These are phyloP conservation scores for Fraxinus platypoda DNA, from an alignment of 305 asterid genomes.

Conservation along the genomic window DNA sequence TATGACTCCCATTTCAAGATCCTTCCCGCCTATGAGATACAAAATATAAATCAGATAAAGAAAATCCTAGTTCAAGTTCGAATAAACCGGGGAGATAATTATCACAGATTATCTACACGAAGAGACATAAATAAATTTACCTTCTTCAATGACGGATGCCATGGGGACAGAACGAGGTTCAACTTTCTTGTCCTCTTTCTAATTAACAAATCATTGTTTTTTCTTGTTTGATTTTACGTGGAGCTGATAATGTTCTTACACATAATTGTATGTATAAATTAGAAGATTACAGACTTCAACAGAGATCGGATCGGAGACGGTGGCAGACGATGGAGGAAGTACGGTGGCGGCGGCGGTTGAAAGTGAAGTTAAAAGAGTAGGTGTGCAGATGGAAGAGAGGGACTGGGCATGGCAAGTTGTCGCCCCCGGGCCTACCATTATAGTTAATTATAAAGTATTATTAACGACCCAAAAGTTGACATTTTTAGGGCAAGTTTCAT, in stretches of 20 bases:
- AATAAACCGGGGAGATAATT: background rate
- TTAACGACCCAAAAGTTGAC: background rate
- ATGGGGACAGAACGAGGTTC: background rate
- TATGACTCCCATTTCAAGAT: background rate
- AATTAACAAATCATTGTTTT: background rate
- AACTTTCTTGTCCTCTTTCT: background rate
- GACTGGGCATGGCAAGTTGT: constrained; percentile 6
- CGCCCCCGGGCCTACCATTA: constrained; percentile 27
- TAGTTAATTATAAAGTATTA: background rate
- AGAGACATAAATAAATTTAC: constrained; percentile 3
- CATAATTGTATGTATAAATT: background rate
- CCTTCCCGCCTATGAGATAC: constrained; percentile 2
- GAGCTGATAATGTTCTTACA: background rate
- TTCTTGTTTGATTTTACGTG: background rate
- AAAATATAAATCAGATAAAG: background rate
- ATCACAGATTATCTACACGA: background rate
- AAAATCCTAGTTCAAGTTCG: background rate
- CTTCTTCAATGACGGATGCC: constrained; percentile 22
- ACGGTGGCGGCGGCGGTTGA: constrained; percentile 5
- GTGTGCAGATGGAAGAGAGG: background rate
- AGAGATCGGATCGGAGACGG: background rate
- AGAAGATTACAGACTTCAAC: background rate
- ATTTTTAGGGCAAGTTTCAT: background rate
- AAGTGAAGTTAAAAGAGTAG: constrained; percentile 1
- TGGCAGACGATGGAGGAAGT: constrained; percentile 11